Base-by-base conservation (phyloP, 2,329 filamentous ascomycete species). In the Aschersonia sp. region DNA sequence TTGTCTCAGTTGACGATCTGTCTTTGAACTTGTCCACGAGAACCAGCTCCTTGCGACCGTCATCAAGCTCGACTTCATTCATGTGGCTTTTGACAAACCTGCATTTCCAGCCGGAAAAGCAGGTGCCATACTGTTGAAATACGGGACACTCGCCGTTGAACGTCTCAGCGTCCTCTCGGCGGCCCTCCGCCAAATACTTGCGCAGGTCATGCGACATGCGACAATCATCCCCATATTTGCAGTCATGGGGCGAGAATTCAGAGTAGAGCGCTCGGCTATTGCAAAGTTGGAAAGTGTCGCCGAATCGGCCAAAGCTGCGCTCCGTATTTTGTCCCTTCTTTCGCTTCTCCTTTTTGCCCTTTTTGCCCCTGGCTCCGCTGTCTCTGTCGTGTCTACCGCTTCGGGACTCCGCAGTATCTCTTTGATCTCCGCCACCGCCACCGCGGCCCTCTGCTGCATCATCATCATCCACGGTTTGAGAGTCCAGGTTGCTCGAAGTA, bases 21-120 rank as follows among this genome's bases (percentile, higher is more conserved):
- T 53, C 48, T 44, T 52, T 46, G 8, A 49, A 48, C 51, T 58
- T 61, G 44, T 79, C 76, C 22, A 84, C 57, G 45, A 95, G 71
- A 4, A 90, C 71, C 46, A 97, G 67, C 65, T 97, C 90, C 57
- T 85, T 87, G 54, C 77, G 77, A 7, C 88, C 90, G 62, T 94
- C 89, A 47, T 82, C 80, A 22, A 72, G 79, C 53, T 84, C 78
- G 30, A 85, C 66, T 65, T 97, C 90, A 52, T 81, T 74, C 56
- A 87, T 92, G 65, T 98, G 92, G 52, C 87, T 94, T 52, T 76
- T 76, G 35, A 87, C 84, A 59, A 95, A 94, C 29, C 90, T 83
- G 62, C 92, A 98, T 62, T 90, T 94, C 89, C 90, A 98, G 5
- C 92, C 92, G 11, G 83, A 78, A 45, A 77, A 74, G 57, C 92